These are phyloP conservation scores for Strigomonas galati DNA, from an alignment of 208 protist species.

Conservation along the genomic window DNA sequence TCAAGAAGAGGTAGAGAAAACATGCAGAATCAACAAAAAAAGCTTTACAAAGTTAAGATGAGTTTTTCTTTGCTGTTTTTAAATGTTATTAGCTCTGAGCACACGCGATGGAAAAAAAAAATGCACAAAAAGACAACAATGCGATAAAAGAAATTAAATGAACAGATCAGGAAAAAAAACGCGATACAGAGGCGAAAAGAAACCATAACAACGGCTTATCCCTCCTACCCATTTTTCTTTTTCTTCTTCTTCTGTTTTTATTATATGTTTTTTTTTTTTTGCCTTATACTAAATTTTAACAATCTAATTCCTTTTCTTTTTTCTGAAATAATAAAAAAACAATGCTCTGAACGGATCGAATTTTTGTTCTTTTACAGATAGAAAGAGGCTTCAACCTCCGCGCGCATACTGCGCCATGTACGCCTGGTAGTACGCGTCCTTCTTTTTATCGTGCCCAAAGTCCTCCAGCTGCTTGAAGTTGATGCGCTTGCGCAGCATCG, in stretches of 20 bases:
- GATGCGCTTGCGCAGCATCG: constrained; percentile 53
- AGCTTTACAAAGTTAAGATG: neutral
- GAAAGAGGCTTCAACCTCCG: neutral
- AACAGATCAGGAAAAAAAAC: neutral
- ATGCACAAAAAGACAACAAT: neutral
- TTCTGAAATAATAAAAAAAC: no score
- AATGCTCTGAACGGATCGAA: no score
- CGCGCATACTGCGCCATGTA: constrained; percentile 35
- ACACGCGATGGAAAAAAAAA: neutral
- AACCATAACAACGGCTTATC: no score
- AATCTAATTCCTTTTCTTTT: no score
- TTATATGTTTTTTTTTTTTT: neutral
- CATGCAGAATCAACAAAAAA: neutral
- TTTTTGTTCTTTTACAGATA: no score
- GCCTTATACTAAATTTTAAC: neutral
- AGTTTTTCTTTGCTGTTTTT: no score
- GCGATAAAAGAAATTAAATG: neutral
- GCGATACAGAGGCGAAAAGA: neutral
- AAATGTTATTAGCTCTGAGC: no score
- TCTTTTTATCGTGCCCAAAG: constrained; percentile 40
- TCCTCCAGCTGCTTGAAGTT: constrained; percentile 46
- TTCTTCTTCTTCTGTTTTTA: neutral
- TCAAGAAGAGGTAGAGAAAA: neutral
- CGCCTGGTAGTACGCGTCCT: constrained; percentile 38
- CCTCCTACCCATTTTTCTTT: neutral